Evolutionary conservation across 2,329 filamentous ascomycete species (phyloP).

Genomic region (Pseudodiploospora longispora): DNA sequence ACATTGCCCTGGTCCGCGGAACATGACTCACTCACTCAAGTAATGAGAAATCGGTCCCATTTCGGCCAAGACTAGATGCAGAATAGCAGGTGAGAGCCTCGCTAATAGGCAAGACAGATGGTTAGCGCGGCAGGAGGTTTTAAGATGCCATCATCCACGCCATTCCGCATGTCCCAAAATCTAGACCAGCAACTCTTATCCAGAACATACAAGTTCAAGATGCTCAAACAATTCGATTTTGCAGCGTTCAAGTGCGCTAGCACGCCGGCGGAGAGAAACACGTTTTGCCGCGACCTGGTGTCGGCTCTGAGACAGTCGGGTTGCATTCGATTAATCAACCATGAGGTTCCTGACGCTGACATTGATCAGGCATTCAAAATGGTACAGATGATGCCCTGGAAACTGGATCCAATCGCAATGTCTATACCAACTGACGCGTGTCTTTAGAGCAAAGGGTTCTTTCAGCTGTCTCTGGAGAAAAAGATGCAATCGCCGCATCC

Average conservation of each 20-base stretch:
- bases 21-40: too few relatives aligned
- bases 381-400: not conserved
- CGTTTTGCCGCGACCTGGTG: slow-evolving; percentile 2
- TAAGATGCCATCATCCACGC: too few relatives aligned
- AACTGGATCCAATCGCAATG: not conserved
- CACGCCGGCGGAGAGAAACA: not conserved
- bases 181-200: too few relatives aligned
- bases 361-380: slow-evolving; percentile 4
- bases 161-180: too few relatives aligned
- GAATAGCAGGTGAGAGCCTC: too few relatives aligned
- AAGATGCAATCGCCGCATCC: slow-evolving; percentile 5
- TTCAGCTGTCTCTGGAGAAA: slow-evolving; percentile 2
- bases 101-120: too few relatives aligned
- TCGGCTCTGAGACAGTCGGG: slow-evolving; percentile 1
- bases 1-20: not conserved
- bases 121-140: too few relatives aligned
- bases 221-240: slow-evolving; percentile 3
- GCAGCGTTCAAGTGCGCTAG: not conserved
- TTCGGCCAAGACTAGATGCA: too few relatives aligned
- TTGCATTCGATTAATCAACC: slow-evolving; percentile 2
- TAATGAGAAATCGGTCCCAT: too few relatives aligned
- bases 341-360: not conserved
- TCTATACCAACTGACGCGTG: not conserved
- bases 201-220: not conserved
- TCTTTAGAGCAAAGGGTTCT: slow-evolving; percentile 4